Evolutionary conservation across 306 rosid genomes (phyloP), one percentile per base, ranked within the genome.

Genomic region (Pyrus communis): DNA sequence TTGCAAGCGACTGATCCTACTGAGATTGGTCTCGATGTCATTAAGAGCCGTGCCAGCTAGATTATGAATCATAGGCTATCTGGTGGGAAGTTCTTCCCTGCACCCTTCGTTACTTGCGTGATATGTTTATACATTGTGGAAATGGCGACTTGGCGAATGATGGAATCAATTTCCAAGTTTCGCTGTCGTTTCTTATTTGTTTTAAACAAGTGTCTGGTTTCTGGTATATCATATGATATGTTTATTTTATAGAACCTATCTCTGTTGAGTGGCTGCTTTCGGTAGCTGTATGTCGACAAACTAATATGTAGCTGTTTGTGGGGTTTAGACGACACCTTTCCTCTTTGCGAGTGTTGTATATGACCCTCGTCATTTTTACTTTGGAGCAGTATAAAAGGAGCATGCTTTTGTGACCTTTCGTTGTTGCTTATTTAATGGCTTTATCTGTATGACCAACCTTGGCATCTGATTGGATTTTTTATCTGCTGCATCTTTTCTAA

Each of bases 1-100:
- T 84, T 90, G 87, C 96, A 92, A 81, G 96, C 96, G 73, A 92
- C 97, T 22, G 97, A 92, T 80, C 90, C 96, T 27, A 87, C 96
- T 69, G 97, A 92, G 87, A 92, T 92, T 87, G 89, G 83, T 46
- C 87, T 92, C 55, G 97, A 89, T 78, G 96, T 92, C 78, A 85
- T 92, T 70, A 86, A 73, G 79, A 84, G 97, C 86, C 97, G 93
- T 68, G 96, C 71, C 82, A 83, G 68, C 85, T 89, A 64, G 81
- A 89, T 74, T 58, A 70, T 67, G 79, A 70, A 75, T 22, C 11
- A 9, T 69, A 71, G 77, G 82, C 75, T 63, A 74, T 74, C 75
- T 81, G 70, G 77, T 75, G 80, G 84, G 70, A 28, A 21, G 78
- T 74, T 42, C 51, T 76, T 58, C 76, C 78, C 67, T 81, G 42